phyloP scores from a whole-genome alignment of 345 rosid species.

The Salix dunnii region DNA sequence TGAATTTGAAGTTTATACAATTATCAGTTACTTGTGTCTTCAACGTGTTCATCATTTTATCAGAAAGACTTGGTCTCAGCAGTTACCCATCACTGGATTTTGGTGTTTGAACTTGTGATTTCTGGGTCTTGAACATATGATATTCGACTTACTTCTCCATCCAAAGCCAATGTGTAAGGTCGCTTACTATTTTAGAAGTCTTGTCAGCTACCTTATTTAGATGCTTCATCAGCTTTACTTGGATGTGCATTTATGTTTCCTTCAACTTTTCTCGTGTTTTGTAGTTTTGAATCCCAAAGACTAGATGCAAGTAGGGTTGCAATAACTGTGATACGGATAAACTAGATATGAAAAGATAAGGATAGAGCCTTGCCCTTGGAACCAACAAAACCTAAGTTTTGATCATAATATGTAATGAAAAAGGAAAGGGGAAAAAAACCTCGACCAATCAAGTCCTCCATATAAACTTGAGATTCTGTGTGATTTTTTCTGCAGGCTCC shows the following conservation, averaged over 20 bases:
- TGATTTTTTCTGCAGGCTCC: neutral
- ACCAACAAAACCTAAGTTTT: too few species aligned
- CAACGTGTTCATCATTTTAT: neutral
- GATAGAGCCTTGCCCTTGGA: too few species aligned
- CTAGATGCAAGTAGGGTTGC: too few species aligned
- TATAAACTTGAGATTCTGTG: neutral
- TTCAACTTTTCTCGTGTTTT: too few species aligned
- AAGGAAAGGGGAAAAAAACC: fast-evolving
- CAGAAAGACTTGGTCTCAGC: neutral
- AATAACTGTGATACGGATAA: too few species aligned
- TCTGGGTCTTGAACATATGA: neutral
- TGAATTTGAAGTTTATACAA: neutral
- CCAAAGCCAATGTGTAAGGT: neutral
- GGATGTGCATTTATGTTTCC: neutral
- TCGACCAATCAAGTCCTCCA: neutral
- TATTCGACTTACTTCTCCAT: neutral
- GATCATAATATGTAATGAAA: too few species aligned
- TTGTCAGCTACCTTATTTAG: neutral
- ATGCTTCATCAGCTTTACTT: neutral
- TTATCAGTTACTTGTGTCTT: neutral
- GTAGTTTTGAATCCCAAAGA: too few species aligned
- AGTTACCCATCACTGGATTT: neutral
- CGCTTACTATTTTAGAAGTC: neutral
- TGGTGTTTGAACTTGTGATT: neutral
- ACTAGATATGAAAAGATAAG: too few species aligned